These are phyloP conservation scores for Neurospora sp. DNA, from an alignment of 2,329 filamentous ascomycete species.

Conservation along the genomic window DNA sequence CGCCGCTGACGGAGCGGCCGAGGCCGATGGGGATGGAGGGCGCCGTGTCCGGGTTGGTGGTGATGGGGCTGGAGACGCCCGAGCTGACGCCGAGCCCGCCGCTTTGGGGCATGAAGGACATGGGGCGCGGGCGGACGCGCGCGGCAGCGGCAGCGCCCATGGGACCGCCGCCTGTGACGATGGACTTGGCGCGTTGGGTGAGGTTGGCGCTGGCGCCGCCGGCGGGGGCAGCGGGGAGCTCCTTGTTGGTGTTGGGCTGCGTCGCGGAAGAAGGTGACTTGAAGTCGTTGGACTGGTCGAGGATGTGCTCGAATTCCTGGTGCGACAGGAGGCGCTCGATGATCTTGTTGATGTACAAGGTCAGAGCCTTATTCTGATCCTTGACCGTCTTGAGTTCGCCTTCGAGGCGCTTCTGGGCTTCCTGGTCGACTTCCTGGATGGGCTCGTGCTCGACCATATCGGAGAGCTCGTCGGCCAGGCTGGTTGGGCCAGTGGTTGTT, in stretches of 20 bases:
- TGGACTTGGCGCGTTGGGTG: conserved; percentile 52
- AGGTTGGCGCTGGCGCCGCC: conserved; percentile 37
- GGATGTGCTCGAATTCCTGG: conserved; percentile 87
- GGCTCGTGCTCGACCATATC: conserved; percentile 52
- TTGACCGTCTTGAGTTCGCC: conserved; percentile 68
- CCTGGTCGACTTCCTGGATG: conserved; percentile 20
- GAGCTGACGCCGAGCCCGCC: background rate
- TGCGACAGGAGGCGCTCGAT: conserved; percentile 91
- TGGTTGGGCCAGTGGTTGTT: conserved; percentile 30
- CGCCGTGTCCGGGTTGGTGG: conserved; percentile 61
- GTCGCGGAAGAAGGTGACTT: conserved; percentile 29
- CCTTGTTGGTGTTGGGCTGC: conserved; percentile 58
- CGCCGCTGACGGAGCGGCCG: conserved; percentile 38
- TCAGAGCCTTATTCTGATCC: conserved; percentile 95
- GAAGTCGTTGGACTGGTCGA: conserved; percentile 65
- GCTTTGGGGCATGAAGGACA: conserved; percentile 42
- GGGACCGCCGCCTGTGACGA: conserved; percentile 35
- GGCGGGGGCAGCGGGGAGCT: conserved; percentile 65
- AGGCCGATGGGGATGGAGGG: conserved; percentile 63
- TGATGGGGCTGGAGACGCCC: conserved; percentile 15
- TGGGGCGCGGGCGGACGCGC: conserved; percentile 42
- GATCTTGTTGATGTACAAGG: conserved; percentile 97
- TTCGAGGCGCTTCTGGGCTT: conserved; percentile 60
- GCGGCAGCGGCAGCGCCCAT: conserved; percentile 5
- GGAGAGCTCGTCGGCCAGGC: conserved; percentile 81